These are phyloP conservation scores for Carex parvula DNA, from an alignment of 176 grass and related monocot species.

Conservation along the genomic window DNA sequence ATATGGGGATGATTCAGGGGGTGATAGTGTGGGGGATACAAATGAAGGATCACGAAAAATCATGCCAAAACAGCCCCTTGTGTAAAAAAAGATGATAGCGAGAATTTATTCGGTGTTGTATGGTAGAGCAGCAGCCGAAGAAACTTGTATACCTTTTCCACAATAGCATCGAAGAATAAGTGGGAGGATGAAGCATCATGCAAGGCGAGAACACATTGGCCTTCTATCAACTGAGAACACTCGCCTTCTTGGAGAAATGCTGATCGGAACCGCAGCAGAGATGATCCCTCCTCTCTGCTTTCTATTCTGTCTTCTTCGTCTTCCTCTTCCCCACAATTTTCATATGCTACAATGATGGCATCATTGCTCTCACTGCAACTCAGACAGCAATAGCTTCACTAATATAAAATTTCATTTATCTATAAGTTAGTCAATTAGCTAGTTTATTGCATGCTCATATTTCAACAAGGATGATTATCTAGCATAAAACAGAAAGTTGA, in stretches of 20 bases:
- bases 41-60: not conserved
- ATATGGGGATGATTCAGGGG: not conserved
- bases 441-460: not conserved
- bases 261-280: slow-evolving; percentile 34
- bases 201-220: slow-evolving; percentile 36
- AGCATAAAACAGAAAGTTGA: not conserved
- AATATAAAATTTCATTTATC: not conserved
- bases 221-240: slow-evolving; percentile 34
- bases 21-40: not conserved
- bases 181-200: slow-evolving; percentile 11
- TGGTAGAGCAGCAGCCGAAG: not conserved
- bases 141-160: slow-evolving; percentile 35
- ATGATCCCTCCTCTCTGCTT: slow-evolving; percentile 26
- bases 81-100: not conserved
- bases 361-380: slow-evolving; percentile 12
- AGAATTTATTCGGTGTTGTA: not conserved
- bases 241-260: slow-evolving; percentile 27
- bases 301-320: slow-evolving; percentile 30
- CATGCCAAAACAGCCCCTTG: not conserved
- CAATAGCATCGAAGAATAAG: slow-evolving; percentile 41
- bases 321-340: slow-evolving; percentile 15
- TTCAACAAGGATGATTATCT: slow-evolving; percentile 5
- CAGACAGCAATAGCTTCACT: not conserved
- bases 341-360: slow-evolving; percentile 22
- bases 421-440: not conserved